Percentiles rank a stretch among this genome's conserved stretches.
phyloP scores from a whole-genome alignment of 1,284 basidiomycete genomes.

The Ceratobasidium sp. region DNA sequence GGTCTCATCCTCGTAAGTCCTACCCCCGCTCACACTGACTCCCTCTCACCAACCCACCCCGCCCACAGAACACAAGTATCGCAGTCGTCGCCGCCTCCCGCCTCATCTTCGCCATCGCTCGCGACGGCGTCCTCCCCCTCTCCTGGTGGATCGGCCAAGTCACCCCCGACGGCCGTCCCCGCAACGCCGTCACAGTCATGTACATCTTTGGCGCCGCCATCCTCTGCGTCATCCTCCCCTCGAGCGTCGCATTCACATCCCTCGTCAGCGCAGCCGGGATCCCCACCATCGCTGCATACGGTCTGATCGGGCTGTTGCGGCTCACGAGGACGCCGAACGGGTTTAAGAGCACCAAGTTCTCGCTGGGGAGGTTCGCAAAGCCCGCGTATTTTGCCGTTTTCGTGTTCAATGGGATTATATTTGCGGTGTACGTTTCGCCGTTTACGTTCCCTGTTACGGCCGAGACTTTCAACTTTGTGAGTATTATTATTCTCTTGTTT shows the following conservation, averaged over 20 bases:
- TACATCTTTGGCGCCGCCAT: slow-evolving; percentile 75
- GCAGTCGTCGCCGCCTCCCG: slow-evolving; percentile 85
- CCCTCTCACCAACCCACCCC: slow-evolving; percentile 2
- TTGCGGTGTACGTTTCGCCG: slow-evolving; percentile 80
- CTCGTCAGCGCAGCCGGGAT: slow-evolving; percentile 83
- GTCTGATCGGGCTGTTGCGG: slow-evolving; percentile 76
- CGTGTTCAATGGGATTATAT: slow-evolving; percentile 76
- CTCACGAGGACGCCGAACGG: slow-evolving; percentile 77
- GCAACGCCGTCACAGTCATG: slow-evolving; percentile 84
- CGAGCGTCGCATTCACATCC: slow-evolving; percentile 86
- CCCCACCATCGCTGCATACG: slow-evolving; percentile 85
- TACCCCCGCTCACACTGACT: neutral
- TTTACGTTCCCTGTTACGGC: slow-evolving; percentile 82
- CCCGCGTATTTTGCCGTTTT: slow-evolving; percentile 74
- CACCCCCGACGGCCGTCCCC: slow-evolving; percentile 73
- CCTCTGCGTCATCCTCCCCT: slow-evolving; percentile 85
- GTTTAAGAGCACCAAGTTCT: slow-evolving; percentile 77
- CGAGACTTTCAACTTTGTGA: slow-evolving; percentile 80
- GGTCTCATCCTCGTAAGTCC: slow-evolving; percentile 77
- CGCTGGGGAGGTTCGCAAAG: slow-evolving; percentile 70
- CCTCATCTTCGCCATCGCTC: slow-evolving; percentile 85
- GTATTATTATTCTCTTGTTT: slow-evolving; percentile 50
- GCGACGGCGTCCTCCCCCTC: slow-evolving; percentile 85
- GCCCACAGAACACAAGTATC: slow-evolving; percentile 77
- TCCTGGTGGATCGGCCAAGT: slow-evolving; percentile 83